Evolutionary conservation across 305 asterid genomes (phyloP).

Genomic region (Plantago lanceolata): DNA sequence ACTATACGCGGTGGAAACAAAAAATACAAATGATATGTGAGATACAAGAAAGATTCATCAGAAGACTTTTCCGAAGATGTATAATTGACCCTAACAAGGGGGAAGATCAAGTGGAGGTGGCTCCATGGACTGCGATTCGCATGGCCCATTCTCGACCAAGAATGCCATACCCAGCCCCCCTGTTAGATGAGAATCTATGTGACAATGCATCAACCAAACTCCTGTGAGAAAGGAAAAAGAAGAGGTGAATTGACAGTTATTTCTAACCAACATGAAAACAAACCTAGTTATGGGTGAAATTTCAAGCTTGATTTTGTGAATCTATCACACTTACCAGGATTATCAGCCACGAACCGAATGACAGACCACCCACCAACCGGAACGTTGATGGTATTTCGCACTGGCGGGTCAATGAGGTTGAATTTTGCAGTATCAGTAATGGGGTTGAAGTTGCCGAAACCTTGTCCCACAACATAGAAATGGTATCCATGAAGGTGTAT

Average conservation of each 20-base stretch:
- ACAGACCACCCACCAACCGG: conserved; percentile 95
- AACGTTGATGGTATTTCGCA: conserved; percentile 74
- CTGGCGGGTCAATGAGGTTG: conserved; percentile 76
- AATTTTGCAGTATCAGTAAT: conserved; percentile 52
- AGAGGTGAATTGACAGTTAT: not conserved
- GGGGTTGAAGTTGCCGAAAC: conserved; percentile 65
- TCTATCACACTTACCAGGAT: conserved; percentile 55
- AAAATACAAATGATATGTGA: not conserved
- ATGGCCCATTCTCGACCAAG: conserved; percentile 49
- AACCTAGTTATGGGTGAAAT: not conserved
- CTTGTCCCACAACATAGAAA: conserved; percentile 65
- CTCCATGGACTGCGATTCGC: conserved; percentile 38
- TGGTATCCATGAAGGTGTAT: conserved; percentile 85
- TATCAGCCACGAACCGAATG: conserved; percentile 69
- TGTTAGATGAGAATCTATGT: conserved; percentile 48
- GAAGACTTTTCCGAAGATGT: not conserved
- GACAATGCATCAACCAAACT: conserved; percentile 60
- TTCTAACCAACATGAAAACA: not conserved
- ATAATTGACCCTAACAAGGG: conserved; percentile 32
- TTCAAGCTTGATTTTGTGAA: not conserved
- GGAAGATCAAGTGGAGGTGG: conserved; percentile 62
- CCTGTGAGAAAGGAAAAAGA: conserved; percentile 30
- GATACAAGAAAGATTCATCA: conserved; percentile 3
- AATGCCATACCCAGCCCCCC: conserved; percentile 55
- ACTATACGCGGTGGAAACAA: not conserved